Evolutionary conservation across 2,329 filamentous ascomycete species (phyloP), one percentile per base, ranked within the genome.

Genomic region (Passalora sequoiae): DNA sequence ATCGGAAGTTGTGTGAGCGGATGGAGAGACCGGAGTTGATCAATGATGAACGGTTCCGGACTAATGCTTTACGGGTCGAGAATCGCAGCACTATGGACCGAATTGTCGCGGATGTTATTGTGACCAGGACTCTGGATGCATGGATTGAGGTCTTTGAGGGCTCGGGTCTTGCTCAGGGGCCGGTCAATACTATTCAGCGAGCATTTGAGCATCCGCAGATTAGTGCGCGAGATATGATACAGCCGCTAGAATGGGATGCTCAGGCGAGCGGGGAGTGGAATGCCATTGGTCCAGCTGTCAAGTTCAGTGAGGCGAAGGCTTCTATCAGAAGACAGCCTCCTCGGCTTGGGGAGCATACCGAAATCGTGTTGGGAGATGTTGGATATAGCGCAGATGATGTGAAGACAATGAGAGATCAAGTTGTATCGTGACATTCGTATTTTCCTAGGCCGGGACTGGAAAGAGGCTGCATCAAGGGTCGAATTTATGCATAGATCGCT

Each of bases 151-250:
- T 59, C 0, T 65, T 72, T 33, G 64, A 67, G 15, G 62, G 61
- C 1, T 69, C 62, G 19, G 67, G 66, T 3, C 58, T 72, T 46
- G 66, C 69, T 0, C 67, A 70, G 33, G 69, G 62, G 1, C 61
- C 68, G 1, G 67, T 71, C 30, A 72, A 72, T 43, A 65, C 54
- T 2, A 61, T 72, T 21, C 59, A 70, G 42, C 50, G 54, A 19
- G 66, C 63, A 1, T 70, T 71, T 47, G 46, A 53, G 2, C 69
- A 71, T 45, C 64, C 66, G 5, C 68, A 72, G 46, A 62, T 61
- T 0, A 12, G 47, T 15, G 67, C 66, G 0, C 57, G 66, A 19
- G 46, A 60, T 13, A 38, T 44, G 41, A 22, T 44, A n/a, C n/a
- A 38, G 25, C 28, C 27, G 6, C 13, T 35, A 8, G 25, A 39